Evolutionary conservation across 1,284 basidiomycete species (phyloP).

Genomic region (Apiotrichum domesticum): DNA sequence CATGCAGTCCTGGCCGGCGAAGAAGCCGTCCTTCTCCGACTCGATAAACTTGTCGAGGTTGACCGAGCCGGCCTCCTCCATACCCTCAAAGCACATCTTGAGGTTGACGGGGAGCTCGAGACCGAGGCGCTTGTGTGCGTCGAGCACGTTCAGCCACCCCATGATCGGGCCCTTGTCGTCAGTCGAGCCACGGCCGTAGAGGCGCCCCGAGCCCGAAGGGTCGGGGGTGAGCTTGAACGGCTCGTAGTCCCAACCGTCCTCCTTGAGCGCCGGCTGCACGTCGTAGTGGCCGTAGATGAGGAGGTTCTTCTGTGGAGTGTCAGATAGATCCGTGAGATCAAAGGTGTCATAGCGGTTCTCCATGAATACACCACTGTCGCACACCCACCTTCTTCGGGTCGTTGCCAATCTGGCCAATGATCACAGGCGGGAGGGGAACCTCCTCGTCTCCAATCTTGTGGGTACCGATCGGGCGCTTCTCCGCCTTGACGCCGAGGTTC

Average conservation of each 20-base stretch:
- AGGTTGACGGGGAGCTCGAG: slow-evolving; percentile 88
- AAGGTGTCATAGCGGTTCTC: no score
- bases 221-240: slow-evolving; percentile 78
- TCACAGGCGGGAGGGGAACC: slow-evolving; percentile 72
- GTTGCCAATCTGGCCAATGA: slow-evolving; percentile 77
- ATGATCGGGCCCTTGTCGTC: slow-evolving; percentile 91
- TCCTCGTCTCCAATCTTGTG: slow-evolving; percentile 74
- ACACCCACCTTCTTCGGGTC: slow-evolving; percentile 61
- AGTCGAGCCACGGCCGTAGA: slow-evolving; percentile 83
- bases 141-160: slow-evolving; percentile 91
- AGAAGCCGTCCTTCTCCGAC: slow-evolving; percentile 74
- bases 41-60: slow-evolving; percentile 87
- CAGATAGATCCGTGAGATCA: neutral
- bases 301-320: slow-evolving; percentile 62
- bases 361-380: no score
- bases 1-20: slow-evolving; percentile 85
- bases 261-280: slow-evolving; percentile 53
- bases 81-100: slow-evolving; percentile 92
- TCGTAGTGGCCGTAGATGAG: slow-evolving; percentile 83
- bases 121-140: slow-evolving; percentile 71
- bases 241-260: slow-evolving; percentile 86
- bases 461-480: slow-evolving; percentile 67
- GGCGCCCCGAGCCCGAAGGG: slow-evolving; percentile 44
- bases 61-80: slow-evolving; percentile 95
- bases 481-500: slow-evolving; percentile 66